phyloP scores from a whole-genome alignment of 2,329 filamentous ascomycete genomes.

The Fusarium sulawesiense region DNA sequence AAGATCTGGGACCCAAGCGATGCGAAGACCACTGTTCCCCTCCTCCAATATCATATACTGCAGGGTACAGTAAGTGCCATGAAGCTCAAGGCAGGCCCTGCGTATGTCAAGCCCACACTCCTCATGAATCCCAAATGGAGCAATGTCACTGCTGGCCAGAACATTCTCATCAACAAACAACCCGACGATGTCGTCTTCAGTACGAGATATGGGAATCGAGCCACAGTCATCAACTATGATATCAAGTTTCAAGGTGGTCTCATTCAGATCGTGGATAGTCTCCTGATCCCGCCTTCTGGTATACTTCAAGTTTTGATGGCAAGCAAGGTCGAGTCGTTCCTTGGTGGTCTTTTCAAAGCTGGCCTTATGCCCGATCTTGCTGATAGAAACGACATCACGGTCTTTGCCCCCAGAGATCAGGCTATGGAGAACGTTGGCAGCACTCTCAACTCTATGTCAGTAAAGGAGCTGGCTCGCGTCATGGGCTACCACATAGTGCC shows the following conservation, averaged over 20 bases:
- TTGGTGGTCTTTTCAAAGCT: conserved; percentile 50
- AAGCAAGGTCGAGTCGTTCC: conserved; percentile 57
- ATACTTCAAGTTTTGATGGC: conserved; percentile 63
- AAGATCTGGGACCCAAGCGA: conserved; percentile 60
- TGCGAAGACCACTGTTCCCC: conserved; percentile 56
- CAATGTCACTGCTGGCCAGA: conserved; percentile 63
- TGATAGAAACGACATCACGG: conserved; percentile 61
- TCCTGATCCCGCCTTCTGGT: conserved; percentile 61
- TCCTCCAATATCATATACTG: conserved; percentile 73
- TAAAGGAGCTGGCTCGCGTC: conserved; percentile 61
- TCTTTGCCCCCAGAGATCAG: conserved; percentile 72
- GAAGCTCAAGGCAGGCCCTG: conserved; percentile 52
- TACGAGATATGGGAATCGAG: conserved; percentile 60
- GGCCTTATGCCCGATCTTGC: conserved; percentile 56
- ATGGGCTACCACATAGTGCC: conserved; percentile 74
- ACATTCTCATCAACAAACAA: conserved; percentile 59
- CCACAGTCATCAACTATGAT: conserved; percentile 57
- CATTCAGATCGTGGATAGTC: conserved; percentile 64
- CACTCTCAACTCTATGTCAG: conserved; percentile 59
- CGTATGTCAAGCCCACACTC: conserved; percentile 57
- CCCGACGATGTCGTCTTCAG: conserved; percentile 60
- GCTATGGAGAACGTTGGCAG: conserved; percentile 70
- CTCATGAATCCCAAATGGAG: conserved; percentile 56
- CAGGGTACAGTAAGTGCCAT: conserved; percentile 59
- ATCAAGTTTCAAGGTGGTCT: conserved; percentile 61